Base-by-base conservation (phyloP, 306 rosid species). In the Alnus glutinosa region DNA sequence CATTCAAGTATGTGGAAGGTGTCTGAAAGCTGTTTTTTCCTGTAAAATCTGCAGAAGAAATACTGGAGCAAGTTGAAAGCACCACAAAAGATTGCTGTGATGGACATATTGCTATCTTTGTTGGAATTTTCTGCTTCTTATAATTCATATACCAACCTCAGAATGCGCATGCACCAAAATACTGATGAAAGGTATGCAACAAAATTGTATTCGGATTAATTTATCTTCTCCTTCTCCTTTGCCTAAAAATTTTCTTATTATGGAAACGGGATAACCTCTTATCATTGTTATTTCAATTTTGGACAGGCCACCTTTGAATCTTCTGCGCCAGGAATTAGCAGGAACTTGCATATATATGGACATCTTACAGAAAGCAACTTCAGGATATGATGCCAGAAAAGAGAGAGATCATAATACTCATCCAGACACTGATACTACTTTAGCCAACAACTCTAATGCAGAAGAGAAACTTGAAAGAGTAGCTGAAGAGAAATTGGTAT, bases 291-390 rank as follows among this genome's bases (percentile, higher is more conserved):
- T 62, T 49, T 78, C 76, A 72, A 86, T 66, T 54, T 83, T 91
- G 84, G 80, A 77, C 91, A 96, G 99, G 97, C 97, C 99, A 72
- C 99, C 99, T 63, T 66, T 90, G 87, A 96, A 96, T 86, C 96
- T 96, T 90, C 88, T 93, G 71, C 93, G 99, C 77, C 99, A 96
- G 88, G 99, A 96, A 85, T 78, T 91, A 86, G 86, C 87, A 19
- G 99, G 93, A 82, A 91, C 98, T 61, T 79, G 87, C 79, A 78
- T 96, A 85, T 96, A 96, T 86, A 83, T 96, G 78, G 98, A 96
- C 64, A 87, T 93, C 84, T 86, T 96, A 79, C 98, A 90, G 73
- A 96, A 91, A 81, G 83, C 93, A 68, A 96, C 97, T 82, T 88
- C 92, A 4, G 91, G 85, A 78, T 79, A 87, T 75, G 83, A 83